phyloP scores from a whole-genome alignment of 192 early-diverging fungal genomes.

The Coemansia sp. region DNA sequence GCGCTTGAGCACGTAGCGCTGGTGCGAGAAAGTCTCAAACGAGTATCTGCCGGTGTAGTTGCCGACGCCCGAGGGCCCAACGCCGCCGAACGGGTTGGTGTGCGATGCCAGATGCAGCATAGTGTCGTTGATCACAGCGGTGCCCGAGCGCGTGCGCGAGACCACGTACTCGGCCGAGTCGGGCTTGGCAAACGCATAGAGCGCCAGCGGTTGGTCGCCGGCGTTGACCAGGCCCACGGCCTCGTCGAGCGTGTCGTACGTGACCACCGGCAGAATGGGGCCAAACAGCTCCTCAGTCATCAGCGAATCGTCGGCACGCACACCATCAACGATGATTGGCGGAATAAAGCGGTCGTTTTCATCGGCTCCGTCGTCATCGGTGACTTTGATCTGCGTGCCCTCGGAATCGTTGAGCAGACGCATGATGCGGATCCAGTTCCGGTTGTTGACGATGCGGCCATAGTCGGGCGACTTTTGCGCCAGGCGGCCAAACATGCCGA shows the following conservation, averaged over 20 bases:
- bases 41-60: conserved; percentile 74
- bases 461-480: conserved; percentile 54
- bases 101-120: conserved; percentile 57
- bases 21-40: conserved; percentile 78
- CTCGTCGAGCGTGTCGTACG: conserved; percentile 59
- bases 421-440: conserved; percentile 67
- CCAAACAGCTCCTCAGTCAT: conserved; percentile 92
- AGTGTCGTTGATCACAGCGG: conserved; percentile 74
- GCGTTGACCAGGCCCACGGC: conserved; percentile 61
- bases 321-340: conserved; percentile 78
- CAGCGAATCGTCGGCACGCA: conserved; percentile 55
- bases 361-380: conserved; percentile 48
- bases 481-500: conserved; percentile 51
- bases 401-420: conserved; percentile 44
- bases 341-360: conserved; percentile 65
- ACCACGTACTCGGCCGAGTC: conserved; percentile 58
- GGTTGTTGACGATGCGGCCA: conserved; percentile 66
- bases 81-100: conserved; percentile 82
- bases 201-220: conserved; percentile 70
- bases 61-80: conserved; percentile 82
- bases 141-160: conserved; percentile 68
- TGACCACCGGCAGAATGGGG: conserved; percentile 79
- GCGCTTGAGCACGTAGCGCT: conserved; percentile 56
- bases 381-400: conserved; percentile 59
- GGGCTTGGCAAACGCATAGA: conserved; percentile 69